A percentile compares a stretch with the other conserved stretches of the same genome.
These are phyloP conservation scores for Cutaneotrichosporon spelunceum DNA, from an alignment of 1,284 basidiomycete genomes.

Conservation along the genomic window DNA sequence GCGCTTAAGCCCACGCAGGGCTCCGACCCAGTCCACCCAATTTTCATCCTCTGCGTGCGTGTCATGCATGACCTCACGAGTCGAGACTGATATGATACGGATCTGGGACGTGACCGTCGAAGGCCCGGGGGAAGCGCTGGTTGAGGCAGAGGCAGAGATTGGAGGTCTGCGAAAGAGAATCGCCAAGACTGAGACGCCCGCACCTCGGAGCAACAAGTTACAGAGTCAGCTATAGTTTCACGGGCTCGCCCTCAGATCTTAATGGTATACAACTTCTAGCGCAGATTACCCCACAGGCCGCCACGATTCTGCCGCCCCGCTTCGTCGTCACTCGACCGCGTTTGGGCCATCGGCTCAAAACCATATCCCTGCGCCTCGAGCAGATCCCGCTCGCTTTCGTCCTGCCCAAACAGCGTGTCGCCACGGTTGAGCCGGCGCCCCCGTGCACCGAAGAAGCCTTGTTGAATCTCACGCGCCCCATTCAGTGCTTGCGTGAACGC, in stretches of 20 bases:
- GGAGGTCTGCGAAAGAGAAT: no score
- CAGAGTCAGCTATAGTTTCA: not conserved
- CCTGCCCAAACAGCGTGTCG: constrained; percentile 29
- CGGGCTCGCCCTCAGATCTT: not conserved
- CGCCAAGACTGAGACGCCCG: not conserved
- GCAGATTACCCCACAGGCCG: constrained; percentile 1
- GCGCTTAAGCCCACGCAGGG: no score
- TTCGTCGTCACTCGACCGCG: not conserved
- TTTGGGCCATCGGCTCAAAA: constrained; percentile 35
- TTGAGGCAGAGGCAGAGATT: no score
- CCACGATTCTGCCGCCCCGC: not conserved
- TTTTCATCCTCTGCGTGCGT: no score
- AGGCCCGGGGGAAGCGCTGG: no score
- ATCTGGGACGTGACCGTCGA: no score
- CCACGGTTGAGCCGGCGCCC: constrained; percentile 25
- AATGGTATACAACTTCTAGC: constrained; percentile 5
- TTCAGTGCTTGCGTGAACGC: constrained; percentile 35
- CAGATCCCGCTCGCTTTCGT: constrained; percentile 39
- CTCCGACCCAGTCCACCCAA: no score
- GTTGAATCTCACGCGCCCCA: constrained; percentile 40
- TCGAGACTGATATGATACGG: no score
- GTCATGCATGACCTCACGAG: no score
- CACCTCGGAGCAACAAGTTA: not conserved
- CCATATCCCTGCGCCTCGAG: constrained; percentile 45
- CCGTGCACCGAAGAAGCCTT: constrained; percentile 45